A percentile compares a stretch with the other conserved stretches of the same genome.
Conservation (phyloP, 345 rosid genomes). For the Nephelium lappaceum region DNA sequence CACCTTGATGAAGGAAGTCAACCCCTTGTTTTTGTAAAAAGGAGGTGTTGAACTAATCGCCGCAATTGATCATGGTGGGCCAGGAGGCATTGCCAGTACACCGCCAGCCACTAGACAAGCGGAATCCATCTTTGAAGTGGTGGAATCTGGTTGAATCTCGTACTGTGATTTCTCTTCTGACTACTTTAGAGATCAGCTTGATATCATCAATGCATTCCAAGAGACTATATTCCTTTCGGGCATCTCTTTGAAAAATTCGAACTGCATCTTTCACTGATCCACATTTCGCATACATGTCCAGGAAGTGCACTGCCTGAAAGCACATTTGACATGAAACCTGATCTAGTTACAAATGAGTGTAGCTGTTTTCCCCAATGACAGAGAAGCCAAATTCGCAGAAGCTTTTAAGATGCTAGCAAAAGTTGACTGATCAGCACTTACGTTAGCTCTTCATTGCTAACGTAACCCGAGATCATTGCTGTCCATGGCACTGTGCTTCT, state of each 20-base stretch:
- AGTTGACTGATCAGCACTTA: conserved; percentile 77
- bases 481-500: conserved; percentile 83
- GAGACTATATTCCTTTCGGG: conserved; percentile 72
- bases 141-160: conserved; percentile 93
- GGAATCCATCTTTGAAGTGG: conserved; percentile 70
- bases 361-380: conserved; percentile 69
- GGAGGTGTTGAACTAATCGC: too few relatives aligned
- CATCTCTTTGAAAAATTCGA: conserved; percentile 70
- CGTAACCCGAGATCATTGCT: conserved; percentile 77
- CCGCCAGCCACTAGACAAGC: too few relatives aligned
- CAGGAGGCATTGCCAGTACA: too few relatives aligned
- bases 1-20: too few relatives aligned
- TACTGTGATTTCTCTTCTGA: conserved; percentile 71
- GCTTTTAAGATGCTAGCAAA: conserved; percentile 79
- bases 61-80: too few relatives aligned
- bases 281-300: conserved; percentile 89
- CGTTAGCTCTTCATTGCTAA: conserved; percentile 47
- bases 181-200: conserved; percentile 78
- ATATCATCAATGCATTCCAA: conserved; percentile 92
- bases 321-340: conserved; percentile 70
- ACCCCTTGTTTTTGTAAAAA: rapidly evolving
- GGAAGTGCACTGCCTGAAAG: conserved; percentile 72
- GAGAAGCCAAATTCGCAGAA: conserved; percentile 71
- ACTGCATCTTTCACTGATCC: conserved; percentile 76
- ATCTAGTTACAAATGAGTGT: conserved; percentile 61